Base-by-base conservation (phyloP, 2,329 filamentous ascomycete species). In the Fusarium sacchari region DNA sequence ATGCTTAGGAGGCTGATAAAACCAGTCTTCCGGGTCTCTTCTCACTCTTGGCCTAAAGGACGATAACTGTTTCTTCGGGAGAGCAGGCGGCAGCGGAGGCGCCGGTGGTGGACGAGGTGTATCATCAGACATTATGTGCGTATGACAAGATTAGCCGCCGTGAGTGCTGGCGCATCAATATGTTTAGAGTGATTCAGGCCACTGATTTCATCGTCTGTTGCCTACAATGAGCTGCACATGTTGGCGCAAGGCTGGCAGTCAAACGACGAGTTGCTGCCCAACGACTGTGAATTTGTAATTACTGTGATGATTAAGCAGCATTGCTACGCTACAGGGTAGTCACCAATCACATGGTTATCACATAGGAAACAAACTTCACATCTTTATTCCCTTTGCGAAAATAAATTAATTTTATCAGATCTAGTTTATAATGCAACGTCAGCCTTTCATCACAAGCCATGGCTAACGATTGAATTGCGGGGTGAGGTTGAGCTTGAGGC, bases 271-370 rank as follows among this genome's bases (percentile, higher is more conserved):
- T 47, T 46, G 22, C 14, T 13, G 22, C 22, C 30, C 13, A 62
- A 28, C 22, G 0, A 10, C 14, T 12, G 14, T 40, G 32, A 57
- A 32, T 14, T 15, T 39, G 32, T 20, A 4, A 46, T 10, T 4
- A 28, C n/a, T 42, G 13, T 40, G 34, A 62, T 39, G 40, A 39
- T 47, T 28, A 59, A 46, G 22, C 18, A n/a, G 15, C n/a, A 14
- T 7, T 36, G 37, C 3, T 10, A 13, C 9, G 11, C 17, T 47
- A n/a, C 32, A 34, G 40, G 40, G 40, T 58, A 26, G 13, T 22
- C 20, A 30, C n/a, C 11, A 30, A 11, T 7, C 8, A 3, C 8
- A 6, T 4, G 4, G 12, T 11, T 10, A 7, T 24, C 3, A 1
- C 17, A 34, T 12, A 11, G 17, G 11, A 34, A 34, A 24, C 6